Evolutionary conservation across 176 grass and related monocot species (phyloP).

Genomic region (Poa pratensis): DNA sequence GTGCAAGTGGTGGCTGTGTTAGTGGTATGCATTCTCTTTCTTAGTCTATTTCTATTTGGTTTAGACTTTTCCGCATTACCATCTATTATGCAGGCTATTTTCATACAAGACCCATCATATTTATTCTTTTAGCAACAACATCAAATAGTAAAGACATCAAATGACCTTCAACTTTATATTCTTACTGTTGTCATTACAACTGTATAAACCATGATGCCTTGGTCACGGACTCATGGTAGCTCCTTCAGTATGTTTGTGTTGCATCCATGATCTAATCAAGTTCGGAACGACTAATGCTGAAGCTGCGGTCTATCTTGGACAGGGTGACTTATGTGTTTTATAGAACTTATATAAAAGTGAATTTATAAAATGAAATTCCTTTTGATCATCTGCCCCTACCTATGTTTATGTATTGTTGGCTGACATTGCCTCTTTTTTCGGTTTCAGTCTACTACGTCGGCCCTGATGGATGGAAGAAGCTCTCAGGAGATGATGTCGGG

Average conservation of each 20-base stretch:
- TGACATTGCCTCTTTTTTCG: not conserved
- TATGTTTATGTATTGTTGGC: not conserved
- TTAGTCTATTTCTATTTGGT: conserved; percentile 14
- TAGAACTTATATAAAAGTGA: not conserved
- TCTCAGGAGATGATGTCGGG: conserved; percentile 89
- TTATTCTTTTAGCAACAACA: not conserved
- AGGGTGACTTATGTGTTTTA: not conserved
- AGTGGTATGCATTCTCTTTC: conserved; percentile 64
- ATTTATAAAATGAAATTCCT: not conserved
- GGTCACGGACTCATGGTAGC: too few species aligned
- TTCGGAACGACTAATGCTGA: not conserved
- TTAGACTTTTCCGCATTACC: not conserved
- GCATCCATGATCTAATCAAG: not conserved
- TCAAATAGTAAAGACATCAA: not conserved
- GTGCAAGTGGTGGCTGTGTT: conserved; percentile 88
- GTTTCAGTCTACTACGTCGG: conserved; percentile 87
- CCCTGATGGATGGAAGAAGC: conserved; percentile 86
- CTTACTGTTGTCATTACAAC: not conserved
- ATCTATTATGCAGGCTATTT: not conserved
- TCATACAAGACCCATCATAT: not conserved
- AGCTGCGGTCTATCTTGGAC: not conserved
- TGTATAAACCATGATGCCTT: not conserved
- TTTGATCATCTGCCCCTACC: not conserved
- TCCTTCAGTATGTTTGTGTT: not conserved
- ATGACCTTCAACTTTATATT: not conserved